Evolutionary conservation across 148 eudicot genomes (phyloP), one percentile per base, ranked within the genome.

Genomic region (Rhododendron mucronatum): DNA sequence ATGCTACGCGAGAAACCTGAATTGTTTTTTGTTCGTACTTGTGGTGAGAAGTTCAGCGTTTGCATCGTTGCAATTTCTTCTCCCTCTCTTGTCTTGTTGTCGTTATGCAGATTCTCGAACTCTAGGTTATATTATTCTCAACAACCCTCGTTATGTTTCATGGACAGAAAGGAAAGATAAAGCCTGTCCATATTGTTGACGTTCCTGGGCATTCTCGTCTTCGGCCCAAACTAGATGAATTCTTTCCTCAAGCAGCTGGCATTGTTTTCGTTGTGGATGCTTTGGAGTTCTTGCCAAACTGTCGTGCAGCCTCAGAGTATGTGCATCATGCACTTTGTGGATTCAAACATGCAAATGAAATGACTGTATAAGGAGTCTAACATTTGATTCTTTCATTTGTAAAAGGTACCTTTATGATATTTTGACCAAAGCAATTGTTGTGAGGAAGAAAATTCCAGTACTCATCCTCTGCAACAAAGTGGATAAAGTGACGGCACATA

Each of bases 131-230:
- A 2, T 82, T 41, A 20, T 61, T 37, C 51, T 39, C 13, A 82
- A 55, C 47, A 57, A 81, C 44, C 69, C 53, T 28, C 14, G 80
- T 84, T 67, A 39, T n/a, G 26, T 53, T 39, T 35, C 59, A 28
- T 86, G 45, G n/a, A 44, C 94, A 93, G 97, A 92, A 92, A 82
- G 93, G 92, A 67, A 95, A 93, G 88, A 76, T 91, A 73, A 97
- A 94, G 84, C 96, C 98, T 35, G 93, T 94, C 83, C 99, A 95
- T 85, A 13, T 97, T 81, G 95, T 96, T 85, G 99, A 97, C 87
- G 95, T 97, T 84, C 97, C 98, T 83, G 99, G 99, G 18, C 98
- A 97, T 86, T 95, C 98, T 13, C 97, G 98, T 86, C 95, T 97
- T 83, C 94, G 94, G 23, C 92, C 95, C 79, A 95, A 95, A 90